phyloP scores from a whole-genome alignment of 2,329 filamentous ascomycete species.

The Diplodia intermedia region DNA sequence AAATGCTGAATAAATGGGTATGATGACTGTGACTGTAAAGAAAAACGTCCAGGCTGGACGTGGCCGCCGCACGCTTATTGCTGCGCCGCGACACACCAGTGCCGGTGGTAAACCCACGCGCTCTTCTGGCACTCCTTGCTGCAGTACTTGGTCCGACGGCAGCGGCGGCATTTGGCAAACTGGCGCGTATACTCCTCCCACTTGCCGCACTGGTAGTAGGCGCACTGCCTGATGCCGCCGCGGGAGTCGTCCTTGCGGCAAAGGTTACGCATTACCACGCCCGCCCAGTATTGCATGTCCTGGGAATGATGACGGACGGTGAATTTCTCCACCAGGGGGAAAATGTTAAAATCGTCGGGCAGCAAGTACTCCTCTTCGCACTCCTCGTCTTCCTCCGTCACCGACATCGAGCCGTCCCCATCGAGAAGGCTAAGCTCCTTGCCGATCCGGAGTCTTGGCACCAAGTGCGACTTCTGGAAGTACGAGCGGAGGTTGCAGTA shows the following conservation, averaged over 20 bases:
- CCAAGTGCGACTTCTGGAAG: conserved; percentile 93
- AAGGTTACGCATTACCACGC: conserved; percentile 97
- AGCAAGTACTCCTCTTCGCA: conserved; percentile 87
- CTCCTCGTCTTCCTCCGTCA: conserved; percentile 62
- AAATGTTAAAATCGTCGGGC: conserved; percentile 97
- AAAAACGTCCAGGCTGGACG: conserved; percentile 25
- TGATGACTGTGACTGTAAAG: conserved; percentile 32
- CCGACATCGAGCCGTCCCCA: conserved; percentile 60
- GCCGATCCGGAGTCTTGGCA: conserved; percentile 89
- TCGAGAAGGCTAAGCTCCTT: conserved; percentile 79
- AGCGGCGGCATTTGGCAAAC: conserved; percentile 96
- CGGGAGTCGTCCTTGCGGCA: conserved; percentile 96
- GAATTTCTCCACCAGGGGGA: conserved; percentile 97
- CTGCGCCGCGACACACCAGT: conserved; percentile 89
- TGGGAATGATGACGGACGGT: conserved; percentile 93
- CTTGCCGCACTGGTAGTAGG: conserved; percentile 97
- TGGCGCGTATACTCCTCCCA: conserved; percentile 98
- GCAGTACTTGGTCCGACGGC: conserved; percentile 97
- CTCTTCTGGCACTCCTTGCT: conserved; percentile 99
- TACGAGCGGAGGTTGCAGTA: conserved; percentile 96
- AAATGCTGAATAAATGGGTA: conserved; percentile 49
- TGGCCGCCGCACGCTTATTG: conserved; percentile 36
- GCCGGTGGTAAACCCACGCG: conserved; percentile 96
- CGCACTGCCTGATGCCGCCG: conserved; percentile 94
- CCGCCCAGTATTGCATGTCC: conserved; percentile 99